Conservation (phyloP, 2,329 filamentous ascomycete genomes). For the Seiridium unicorne region DNA sequence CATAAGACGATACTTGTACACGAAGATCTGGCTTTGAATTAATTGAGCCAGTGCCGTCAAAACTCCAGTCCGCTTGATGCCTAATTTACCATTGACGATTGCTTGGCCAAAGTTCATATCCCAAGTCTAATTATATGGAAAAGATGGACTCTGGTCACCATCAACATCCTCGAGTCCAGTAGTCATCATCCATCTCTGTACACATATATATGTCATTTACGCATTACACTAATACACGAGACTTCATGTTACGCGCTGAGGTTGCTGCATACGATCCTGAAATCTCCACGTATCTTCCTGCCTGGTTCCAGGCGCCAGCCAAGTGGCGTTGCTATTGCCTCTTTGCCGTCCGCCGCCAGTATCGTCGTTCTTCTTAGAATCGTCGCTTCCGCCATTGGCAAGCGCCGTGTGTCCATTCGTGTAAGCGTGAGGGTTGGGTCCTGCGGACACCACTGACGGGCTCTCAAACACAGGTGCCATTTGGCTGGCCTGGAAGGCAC, state of each 20-base stretch:
- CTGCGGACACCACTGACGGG: slow-evolving; percentile 25
- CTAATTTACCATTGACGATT: slow-evolving; percentile 10
- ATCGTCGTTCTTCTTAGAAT: slow-evolving; percentile 58
- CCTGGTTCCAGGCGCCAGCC: slow-evolving; percentile 77
- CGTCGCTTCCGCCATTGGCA: slow-evolving; percentile 33
- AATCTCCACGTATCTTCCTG: slow-evolving; percentile 81
- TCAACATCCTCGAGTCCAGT: not conserved
- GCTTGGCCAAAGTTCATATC: not conserved
- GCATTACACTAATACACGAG: not conserved
- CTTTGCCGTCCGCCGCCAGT: slow-evolving; percentile 34
- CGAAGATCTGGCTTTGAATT: not conserved
- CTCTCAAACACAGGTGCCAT: slow-evolving; percentile 36
- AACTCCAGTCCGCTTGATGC: slow-evolving; percentile 22
- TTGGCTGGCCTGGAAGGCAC: slow-evolving; percentile 28
- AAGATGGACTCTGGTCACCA: not conserved
- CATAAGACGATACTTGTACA: not conserved
- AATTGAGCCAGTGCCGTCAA: slow-evolving; percentile 7
- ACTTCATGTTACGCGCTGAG: slow-evolving; percentile 3
- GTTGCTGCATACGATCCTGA: slow-evolving; percentile 33
- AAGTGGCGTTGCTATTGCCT: slow-evolving; percentile 49
- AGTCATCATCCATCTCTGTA: slow-evolving; percentile 3
- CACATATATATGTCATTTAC: not conserved
- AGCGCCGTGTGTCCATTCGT: slow-evolving; percentile 44
- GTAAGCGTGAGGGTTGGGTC: slow-evolving; percentile 36
- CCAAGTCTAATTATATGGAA: slow-evolving; percentile 3